phyloP scores from a whole-genome alignment of 2,329 filamentous ascomycete species.

The Kalaharituber pfeilii region DNA sequence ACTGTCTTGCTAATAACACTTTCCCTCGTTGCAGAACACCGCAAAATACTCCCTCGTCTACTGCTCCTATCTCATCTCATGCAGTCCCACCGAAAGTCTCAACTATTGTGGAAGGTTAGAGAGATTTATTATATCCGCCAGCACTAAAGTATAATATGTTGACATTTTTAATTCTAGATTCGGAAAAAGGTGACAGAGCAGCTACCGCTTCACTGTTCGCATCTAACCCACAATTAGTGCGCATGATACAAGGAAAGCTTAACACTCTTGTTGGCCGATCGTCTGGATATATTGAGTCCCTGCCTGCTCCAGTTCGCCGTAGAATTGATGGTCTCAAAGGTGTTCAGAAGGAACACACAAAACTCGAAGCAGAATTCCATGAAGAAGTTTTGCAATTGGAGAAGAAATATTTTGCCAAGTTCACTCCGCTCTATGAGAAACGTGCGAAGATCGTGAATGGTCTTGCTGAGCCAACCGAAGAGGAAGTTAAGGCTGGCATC shows the following conservation, averaged over 20 bases:
- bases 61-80: constrained; percentile 93
- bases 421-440: constrained; percentile 92
- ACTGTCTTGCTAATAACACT: neutral
- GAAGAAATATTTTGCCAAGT: constrained; percentile 99
- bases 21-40: constrained; percentile 49
- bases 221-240: constrained; percentile 82
- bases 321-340: constrained; percentile 92
- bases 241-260: constrained; percentile 95
- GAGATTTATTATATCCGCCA: constrained; percentile 1
- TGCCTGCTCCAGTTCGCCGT: constrained; percentile 73
- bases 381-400: constrained; percentile 95
- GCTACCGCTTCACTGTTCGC: constrained; percentile 85
- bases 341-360: constrained; percentile 95
- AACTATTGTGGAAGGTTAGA: constrained; percentile 78
- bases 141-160: constrained; percentile 2
- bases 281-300: constrained; percentile 93
- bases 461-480: constrained; percentile 62
- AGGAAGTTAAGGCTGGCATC: constrained; percentile 75
- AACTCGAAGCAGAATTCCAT: constrained; percentile 95
- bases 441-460: constrained; percentile 88
- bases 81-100: constrained; percentile 86
- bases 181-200: constrained; percentile 80
- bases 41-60: constrained; percentile 91
- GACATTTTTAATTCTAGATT: constrained; percentile 5
- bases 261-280: constrained; percentile 83